These are phyloP conservation scores for Dacryopinax spathularia DNA, from an alignment of 768 basidiomycete species.

Conservation along the genomic window DNA sequence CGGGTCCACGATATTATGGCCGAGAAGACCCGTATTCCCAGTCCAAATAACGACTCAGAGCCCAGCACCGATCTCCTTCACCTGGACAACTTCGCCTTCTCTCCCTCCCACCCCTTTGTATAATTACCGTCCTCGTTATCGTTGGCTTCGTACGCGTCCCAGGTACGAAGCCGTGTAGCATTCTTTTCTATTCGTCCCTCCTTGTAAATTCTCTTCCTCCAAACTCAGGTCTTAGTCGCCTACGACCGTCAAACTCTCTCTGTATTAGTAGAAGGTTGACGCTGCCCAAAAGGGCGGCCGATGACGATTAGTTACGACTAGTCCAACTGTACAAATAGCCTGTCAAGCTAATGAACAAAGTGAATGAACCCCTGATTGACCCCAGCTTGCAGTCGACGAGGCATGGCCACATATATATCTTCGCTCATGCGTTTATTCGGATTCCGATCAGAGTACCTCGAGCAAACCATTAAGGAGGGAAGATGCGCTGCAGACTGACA, in stretches of 20 bases:
- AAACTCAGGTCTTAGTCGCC: not conserved
- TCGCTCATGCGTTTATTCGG: no score
- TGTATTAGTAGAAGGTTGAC: not conserved
- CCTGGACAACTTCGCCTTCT: not conserved
- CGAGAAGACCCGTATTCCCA: not conserved
- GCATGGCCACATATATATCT: no score
- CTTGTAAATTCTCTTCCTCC: no score
- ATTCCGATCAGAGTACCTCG: no score
- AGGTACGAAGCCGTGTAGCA: no score
- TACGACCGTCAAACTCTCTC: not conserved
- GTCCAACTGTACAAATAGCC: slow-evolving; percentile 4
- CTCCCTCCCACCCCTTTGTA: not conserved
- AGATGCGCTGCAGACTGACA: no score
- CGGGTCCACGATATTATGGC: not conserved
- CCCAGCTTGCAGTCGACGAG: not conserved
- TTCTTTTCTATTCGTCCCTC: no score
- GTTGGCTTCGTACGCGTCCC: no score
- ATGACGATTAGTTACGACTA: not conserved
- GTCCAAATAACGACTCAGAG: not conserved
- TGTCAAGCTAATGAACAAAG: not conserved
- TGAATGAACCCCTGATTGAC: not conserved
- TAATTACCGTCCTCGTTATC: no score
- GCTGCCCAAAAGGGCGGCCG: not conserved
- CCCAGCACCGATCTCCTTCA: no score
- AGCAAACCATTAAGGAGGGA: no score